Conservation (phyloP, 257 asterid species). For the Jaltomata sinuosa region DNA sequence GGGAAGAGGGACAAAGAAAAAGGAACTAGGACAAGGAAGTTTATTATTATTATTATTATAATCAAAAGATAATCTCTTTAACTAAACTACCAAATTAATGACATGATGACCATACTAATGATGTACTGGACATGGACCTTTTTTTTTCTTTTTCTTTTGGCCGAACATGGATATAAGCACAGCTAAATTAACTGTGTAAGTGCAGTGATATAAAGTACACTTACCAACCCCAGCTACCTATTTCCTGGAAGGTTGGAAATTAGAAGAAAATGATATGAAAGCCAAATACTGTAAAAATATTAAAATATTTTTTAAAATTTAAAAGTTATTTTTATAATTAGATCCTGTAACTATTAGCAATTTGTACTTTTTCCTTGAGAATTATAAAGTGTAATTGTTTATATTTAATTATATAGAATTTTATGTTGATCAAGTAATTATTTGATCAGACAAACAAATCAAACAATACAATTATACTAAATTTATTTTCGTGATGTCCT, state of each 20-base stretch:
- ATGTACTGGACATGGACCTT: not conserved
- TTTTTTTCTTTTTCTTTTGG: not conserved
- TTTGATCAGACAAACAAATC: not conserved
- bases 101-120: too few relatives aligned
- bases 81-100: too few relatives aligned
- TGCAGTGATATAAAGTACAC: not conserved
- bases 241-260: not conserved
- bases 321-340: too few relatives aligned
- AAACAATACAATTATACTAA: not conserved
- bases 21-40: too few relatives aligned
- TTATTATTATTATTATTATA: too few relatives aligned
- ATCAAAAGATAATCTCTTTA: too few relatives aligned
- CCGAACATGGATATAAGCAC: not conserved
- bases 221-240: not conserved
- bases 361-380: too few relatives aligned
- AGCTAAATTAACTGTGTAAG: not conserved
- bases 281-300: not conserved
- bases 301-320: too few relatives aligned
- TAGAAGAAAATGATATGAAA: not conserved
- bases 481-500: not conserved
- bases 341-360: too few relatives aligned
- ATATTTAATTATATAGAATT: too few relatives aligned
- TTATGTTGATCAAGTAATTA: not conserved
- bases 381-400: not conserved
- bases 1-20: too few relatives aligned